phyloP scores from a whole-genome alignment of 495 filamentous ascomycete species.

The Lindgomyces ingoldianus region DNA sequence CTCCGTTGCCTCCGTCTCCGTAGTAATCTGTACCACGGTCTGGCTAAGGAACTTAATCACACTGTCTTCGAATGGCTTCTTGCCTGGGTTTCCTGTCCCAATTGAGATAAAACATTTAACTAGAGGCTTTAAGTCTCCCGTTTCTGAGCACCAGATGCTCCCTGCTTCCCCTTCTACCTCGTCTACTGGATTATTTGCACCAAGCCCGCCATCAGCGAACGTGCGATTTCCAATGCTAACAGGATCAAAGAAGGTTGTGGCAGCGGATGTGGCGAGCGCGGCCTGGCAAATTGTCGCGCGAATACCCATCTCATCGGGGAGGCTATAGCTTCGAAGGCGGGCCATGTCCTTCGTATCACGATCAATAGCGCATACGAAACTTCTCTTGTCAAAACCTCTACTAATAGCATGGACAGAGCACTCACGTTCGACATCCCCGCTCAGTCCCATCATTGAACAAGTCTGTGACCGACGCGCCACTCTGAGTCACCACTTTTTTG shows the following conservation, averaged over 20 bases:
- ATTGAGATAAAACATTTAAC: constrained; percentile 49
- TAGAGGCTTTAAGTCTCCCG: constrained; percentile 41
- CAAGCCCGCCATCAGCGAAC: constrained; percentile 43
- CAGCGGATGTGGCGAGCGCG: constrained; percentile 35
- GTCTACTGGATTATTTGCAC: constrained; percentile 35
- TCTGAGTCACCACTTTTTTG: constrained; percentile 34
- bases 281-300: constrained; percentile 32
- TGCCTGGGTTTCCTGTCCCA: constrained; percentile 20
- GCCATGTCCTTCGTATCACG: constrained; percentile 42
- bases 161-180: constrained; percentile 31
- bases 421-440: constrained; percentile 39
- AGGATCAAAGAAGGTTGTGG: constrained; percentile 37
- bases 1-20: constrained; percentile 20
- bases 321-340: constrained; percentile 47
- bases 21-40: not conserved
- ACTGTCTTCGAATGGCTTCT: constrained; percentile 12
- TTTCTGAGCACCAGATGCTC: constrained; percentile 37
- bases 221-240: constrained; percentile 43
- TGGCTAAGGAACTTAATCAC: not conserved
- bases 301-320: constrained; percentile 10
- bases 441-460: constrained; percentile 26
- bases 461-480: constrained; percentile 10
- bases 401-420: constrained; percentile 1
- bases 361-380: constrained; percentile 49
- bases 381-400: constrained; percentile 30